A percentile compares a stretch with the other conserved stretches of the same genome.
Evolutionary conservation across 192 early-diverging fungal genomes (phyloP).

Genomic region (Lobulomyces angularis): DNA sequence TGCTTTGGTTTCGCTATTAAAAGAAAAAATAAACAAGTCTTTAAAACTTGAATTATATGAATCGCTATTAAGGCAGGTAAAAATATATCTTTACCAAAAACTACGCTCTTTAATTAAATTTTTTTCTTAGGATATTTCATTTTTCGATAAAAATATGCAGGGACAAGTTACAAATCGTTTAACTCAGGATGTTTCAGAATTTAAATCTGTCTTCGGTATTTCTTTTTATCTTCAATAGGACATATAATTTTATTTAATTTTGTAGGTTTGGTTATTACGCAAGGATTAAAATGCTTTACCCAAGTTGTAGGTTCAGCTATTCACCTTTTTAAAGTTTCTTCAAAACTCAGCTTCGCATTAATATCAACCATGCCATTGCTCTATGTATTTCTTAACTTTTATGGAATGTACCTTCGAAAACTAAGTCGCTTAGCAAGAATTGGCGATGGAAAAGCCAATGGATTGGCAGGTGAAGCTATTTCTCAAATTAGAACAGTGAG

Average conservation of each 20-base stretch:
- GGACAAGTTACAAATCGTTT: constrained; percentile 17
- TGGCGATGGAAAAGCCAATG: constrained; percentile 10
- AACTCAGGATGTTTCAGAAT: constrained; percentile 22
- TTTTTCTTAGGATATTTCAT: constrained; percentile 27
- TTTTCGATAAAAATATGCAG: constrained; percentile 19
- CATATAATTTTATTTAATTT: constrained; percentile 4
- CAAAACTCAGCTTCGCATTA: constrained; percentile 14
- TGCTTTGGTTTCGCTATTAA: constrained; percentile 16
- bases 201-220: too few species aligned
- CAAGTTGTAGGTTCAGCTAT: constrained; percentile 21
- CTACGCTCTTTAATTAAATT: too few species aligned
- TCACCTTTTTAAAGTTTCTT: constrained; percentile 17
- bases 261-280: neutral
- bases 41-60: constrained; percentile 16
- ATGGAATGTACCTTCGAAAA: constrained; percentile 17
- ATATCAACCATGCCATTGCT: constrained; percentile 20
- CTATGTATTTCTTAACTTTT: constrained; percentile 23
- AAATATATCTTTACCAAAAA: too few species aligned
- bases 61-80: constrained; percentile 21
- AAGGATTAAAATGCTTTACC: constrained; percentile 20
- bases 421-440: constrained; percentile 11
- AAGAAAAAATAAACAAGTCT: constrained; percentile 15
- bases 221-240: too few species aligned
- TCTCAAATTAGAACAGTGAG: constrained; percentile 27
- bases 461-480: constrained; percentile 17